Percentiles rank a stretch among this genome's conserved stretches.
phyloP scores from a whole-genome alignment of 495 filamentous ascomycete species.

The Penicillium soppii region DNA sequence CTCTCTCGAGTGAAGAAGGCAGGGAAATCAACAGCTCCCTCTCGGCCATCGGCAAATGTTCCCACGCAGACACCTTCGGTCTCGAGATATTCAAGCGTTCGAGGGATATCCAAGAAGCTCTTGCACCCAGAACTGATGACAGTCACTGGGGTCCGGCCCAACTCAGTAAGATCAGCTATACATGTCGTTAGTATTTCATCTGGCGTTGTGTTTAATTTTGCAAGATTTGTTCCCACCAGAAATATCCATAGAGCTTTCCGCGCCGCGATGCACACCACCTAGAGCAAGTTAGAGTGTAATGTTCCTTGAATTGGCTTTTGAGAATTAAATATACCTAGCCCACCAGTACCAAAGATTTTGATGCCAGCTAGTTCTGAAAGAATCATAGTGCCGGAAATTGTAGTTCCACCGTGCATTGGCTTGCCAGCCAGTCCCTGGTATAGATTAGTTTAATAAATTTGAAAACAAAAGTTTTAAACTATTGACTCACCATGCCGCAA shows the following conservation, averaged over 20 bases:
- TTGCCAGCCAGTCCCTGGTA: conserved; percentile 60
- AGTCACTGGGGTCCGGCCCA: conserved; percentile 86
- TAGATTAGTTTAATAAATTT: conserved; percentile 7
- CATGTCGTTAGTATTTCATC: not conserved
- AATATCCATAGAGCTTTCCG: conserved; percentile 82
- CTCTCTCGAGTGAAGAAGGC: conserved; percentile 90
- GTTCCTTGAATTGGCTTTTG: not conserved
- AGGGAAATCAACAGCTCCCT: conserved; percentile 72
- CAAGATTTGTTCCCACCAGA: conserved; percentile 45
- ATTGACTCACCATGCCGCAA: conserved; percentile 72
- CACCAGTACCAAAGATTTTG: conserved; percentile 85
- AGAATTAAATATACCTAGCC: conserved; percentile 35
- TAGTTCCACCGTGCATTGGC: conserved; percentile 82
- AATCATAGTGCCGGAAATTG: conserved; percentile 88
- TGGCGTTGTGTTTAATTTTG: not conserved
- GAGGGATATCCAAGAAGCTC: conserved; percentile 88
- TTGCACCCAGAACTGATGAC: conserved; percentile 91
- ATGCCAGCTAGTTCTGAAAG: conserved; percentile 87
- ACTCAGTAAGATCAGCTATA: conserved; percentile 83
- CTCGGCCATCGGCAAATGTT: conserved; percentile 81
- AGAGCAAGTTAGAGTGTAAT: conserved; percentile 24
- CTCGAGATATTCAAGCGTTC: conserved; percentile 91
- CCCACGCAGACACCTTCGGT: conserved; percentile 85
- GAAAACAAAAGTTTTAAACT: no score
- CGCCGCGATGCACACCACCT: conserved; percentile 92